Percentiles rank a stretch among this genome's conserved stretches.
Conservation (phyloP, 1,284 basidiomycete genomes). For the Malassezia nana region DNA sequence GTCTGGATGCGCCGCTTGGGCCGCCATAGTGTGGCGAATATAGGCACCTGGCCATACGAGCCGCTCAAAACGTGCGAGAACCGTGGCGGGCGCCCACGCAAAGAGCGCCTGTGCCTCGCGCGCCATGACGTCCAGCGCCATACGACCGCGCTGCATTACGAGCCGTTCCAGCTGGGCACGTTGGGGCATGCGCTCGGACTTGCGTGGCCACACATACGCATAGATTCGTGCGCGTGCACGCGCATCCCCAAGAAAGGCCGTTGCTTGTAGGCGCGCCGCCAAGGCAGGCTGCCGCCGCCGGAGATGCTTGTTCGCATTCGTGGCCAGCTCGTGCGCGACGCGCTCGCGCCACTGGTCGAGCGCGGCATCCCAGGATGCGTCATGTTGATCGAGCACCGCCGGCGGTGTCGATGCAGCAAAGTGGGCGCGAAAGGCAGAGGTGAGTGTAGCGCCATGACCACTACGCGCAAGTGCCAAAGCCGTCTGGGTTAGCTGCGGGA, state of each 20-base stretch:
- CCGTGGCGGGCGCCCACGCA: neutral
- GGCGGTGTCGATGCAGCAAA: neutral
- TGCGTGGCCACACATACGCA: conserved; percentile 4
- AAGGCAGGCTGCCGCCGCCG: conserved; percentile 19
- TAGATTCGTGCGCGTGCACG: neutral
- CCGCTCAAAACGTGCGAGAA: conserved; percentile 1
- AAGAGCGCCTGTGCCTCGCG: neutral
- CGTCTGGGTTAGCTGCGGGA: conserved; percentile 25
- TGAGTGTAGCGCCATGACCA: conserved; percentile 52
- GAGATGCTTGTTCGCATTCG: conserved; percentile 23
- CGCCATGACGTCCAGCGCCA: neutral
- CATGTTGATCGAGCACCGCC: neutral
- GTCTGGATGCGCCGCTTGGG: neutral
- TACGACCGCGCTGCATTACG: neutral
- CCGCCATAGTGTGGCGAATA: neutral
- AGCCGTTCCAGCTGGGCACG: neutral
- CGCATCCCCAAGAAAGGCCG: neutral
- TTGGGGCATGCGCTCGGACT: neutral
- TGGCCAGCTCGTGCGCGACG: conserved; percentile 25
- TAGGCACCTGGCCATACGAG: neutral
- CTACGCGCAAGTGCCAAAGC: conserved; percentile 51
- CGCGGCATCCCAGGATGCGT: conserved; percentile 15
- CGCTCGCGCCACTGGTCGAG: conserved; percentile 21
- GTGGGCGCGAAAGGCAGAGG: conserved; percentile 52
- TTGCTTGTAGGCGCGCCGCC: conserved; percentile 15